Conservation (phyloP, 2,329 filamentous ascomycete genomes). For the Aspergillus alliaceus region DNA sequence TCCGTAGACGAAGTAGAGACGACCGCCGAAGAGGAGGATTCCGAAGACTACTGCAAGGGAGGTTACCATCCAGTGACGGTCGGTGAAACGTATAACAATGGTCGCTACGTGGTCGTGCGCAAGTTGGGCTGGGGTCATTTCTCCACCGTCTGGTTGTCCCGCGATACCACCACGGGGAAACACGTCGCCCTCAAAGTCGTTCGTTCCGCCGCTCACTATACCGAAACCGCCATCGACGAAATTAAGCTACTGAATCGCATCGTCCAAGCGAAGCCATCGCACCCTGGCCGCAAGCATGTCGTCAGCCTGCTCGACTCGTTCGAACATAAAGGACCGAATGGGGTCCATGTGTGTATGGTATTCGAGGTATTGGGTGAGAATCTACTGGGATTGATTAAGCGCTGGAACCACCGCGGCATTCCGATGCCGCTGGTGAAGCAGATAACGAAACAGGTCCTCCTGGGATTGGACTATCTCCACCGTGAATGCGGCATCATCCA, state of each 20-base stretch:
- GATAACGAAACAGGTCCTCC: constrained; percentile 95
- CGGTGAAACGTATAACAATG: constrained; percentile 96
- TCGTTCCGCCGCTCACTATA: constrained; percentile 95
- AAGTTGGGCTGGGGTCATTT: constrained; percentile 99
- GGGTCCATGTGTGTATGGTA: constrained; percentile 97
- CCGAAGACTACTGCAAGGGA: constrained; percentile 98
- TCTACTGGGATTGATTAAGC: constrained; percentile 89
- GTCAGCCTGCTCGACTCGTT: constrained; percentile 96
- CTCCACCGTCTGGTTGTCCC: constrained; percentile 86
- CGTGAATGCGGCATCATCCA: constrained; percentile 98
- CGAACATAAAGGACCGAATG: constrained; percentile 95
- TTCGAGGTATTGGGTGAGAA: constrained; percentile 98
- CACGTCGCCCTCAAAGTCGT: constrained; percentile 98
- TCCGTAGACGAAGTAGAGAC: constrained; percentile 85
- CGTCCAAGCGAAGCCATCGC: constrained; percentile 89
- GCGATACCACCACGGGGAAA: constrained; percentile 84
- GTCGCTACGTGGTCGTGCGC: constrained; percentile 91
- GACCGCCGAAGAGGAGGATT: constrained; percentile 97
- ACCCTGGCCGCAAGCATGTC: constrained; percentile 91
- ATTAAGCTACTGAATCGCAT: constrained; percentile 98
- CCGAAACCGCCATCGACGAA: constrained; percentile 97
- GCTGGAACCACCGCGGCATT: constrained; percentile 96
- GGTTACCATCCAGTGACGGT: constrained; percentile 95
- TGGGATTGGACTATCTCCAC: constrained; percentile 94
- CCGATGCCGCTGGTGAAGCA: constrained; percentile 96